Evolutionary conservation across 371 early-diverging fungal species (phyloP), one percentile per base, ranked within the genome.

Genomic region (Syncephalastrum racemosum): DNA sequence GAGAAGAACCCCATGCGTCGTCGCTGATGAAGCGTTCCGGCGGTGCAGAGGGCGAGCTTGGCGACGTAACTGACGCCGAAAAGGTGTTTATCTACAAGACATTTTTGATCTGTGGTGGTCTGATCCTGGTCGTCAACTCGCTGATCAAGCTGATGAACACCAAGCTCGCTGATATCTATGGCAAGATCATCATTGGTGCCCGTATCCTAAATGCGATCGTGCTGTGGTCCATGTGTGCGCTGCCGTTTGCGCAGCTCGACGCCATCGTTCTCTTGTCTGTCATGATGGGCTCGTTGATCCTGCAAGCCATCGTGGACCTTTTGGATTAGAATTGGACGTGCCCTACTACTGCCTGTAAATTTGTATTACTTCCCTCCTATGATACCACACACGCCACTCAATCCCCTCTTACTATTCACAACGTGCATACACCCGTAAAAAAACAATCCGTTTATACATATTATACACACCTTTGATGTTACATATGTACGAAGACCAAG

Each of bases 131-230:
- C 1, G 54, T 79, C 45, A 79, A 79, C 41, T 73, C 79, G 1
- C 31, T 79, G 22, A 79, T 79, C 44, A 79, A 79, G 58, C 53
- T 74, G n/a, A 55, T 79, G 4, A 75, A 79, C n/a, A 79, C 76
- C 6, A 69, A 63, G 49, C 24, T 79, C 16, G 44, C 70, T 24
- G 75, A 78, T 45, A 65, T 67, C 6, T 69, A 71, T 55, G 75
- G 79, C n/a, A 78, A 69, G 50, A 60, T 78, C 42, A 75, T 78
- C 31, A 75, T 78, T 46, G 58, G 59, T 12, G 67, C 71, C 15
- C 67, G 79, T 24, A n/a, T 78, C 15, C 46, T 78, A 1, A 73
- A 73, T 31, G 75, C 79, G 1, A 58, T 67, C 47, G 59, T 73
- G 1, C 54, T 78, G 2, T 78, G 79, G 79, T 68, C 67, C 22